A percentile compares a stretch with the other conserved stretches of the same genome.
Conservation (phyloP, 73 alveolate genomes). For the Paramecium octaurelia region DNA sequence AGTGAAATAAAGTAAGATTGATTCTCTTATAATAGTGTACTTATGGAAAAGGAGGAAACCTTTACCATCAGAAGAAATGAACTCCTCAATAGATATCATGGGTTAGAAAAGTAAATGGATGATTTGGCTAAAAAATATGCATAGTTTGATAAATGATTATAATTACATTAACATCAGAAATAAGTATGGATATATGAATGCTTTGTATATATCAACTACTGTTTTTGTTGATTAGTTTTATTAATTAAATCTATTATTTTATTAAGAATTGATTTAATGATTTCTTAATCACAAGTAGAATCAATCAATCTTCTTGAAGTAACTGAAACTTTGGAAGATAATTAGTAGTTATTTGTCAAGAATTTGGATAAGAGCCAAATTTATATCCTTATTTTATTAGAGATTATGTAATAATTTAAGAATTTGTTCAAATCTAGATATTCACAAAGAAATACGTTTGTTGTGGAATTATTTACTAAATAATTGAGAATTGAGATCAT, state of each 20-base stretch:
- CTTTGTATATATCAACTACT: background rate
- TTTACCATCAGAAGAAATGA: conserved; percentile 29
- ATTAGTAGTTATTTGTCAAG: background rate
- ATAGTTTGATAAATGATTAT: conserved; percentile 24
- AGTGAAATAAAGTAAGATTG: background rate
- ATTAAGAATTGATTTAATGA: background rate
- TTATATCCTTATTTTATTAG: background rate
- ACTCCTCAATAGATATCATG: conserved; percentile 5
- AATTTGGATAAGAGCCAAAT: background rate
- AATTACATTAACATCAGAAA: background rate
- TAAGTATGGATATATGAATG: background rate
- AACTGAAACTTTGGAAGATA: background rate
- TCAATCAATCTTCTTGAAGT: background rate
- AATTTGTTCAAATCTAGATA: background rate
- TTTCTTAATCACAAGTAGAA: background rate
- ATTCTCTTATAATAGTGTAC: background rate
- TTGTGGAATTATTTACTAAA: background rate
- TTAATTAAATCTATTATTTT: too few species aligned
- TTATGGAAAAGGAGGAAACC: conserved; percentile 12
- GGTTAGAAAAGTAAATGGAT: conserved; percentile 40
- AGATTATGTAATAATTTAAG: background rate
- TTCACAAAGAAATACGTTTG: background rate
- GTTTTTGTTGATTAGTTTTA: background rate
- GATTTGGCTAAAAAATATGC: conserved; percentile 40
- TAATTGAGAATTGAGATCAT: background rate